A percentile compares a stretch with the other conserved stretches of the same genome.
Evolutionary conservation across 2,329 filamentous ascomycete species (phyloP).

Genomic region (Calonectria leucothoes): DNA sequence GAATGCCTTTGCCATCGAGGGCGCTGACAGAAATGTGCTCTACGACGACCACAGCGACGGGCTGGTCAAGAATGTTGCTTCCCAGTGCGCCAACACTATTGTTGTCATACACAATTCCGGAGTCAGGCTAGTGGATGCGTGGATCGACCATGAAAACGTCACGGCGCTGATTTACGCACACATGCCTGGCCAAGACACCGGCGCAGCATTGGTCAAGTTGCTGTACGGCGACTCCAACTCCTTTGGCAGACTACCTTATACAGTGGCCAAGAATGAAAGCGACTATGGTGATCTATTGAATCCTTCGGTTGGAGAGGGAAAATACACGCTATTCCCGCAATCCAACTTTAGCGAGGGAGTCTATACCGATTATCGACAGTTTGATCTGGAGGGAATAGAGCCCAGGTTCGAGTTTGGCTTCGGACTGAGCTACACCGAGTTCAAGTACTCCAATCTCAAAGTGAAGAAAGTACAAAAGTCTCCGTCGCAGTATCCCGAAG

Average conservation of each 20-base stretch:
- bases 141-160: background rate
- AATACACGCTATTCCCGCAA: background rate
- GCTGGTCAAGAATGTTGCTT: background rate
- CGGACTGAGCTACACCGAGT: background rate
- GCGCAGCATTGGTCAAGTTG: background rate
- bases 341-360: background rate
- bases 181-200: background rate
- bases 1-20: conserved; percentile 5
- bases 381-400: background rate
- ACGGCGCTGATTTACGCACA: background rate
- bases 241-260: background rate
- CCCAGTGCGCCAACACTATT: background rate
- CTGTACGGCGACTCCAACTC: background rate
- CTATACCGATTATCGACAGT: conserved; percentile 1
- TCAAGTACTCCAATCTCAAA: background rate
- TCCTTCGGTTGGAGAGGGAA: background rate
- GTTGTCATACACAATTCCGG: background rate
- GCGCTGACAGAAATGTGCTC: background rate
- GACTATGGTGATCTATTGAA: background rate
- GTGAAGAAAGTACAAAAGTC: background rate
- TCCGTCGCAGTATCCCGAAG: background rate
- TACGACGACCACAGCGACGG: conserved; percentile 10
- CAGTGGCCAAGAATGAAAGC: background rate
- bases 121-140: background rate
- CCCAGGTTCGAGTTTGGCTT: background rate